Base-by-base conservation (phyloP, 208 protist genomes). In the Leishmania tarentolae region DNA sequence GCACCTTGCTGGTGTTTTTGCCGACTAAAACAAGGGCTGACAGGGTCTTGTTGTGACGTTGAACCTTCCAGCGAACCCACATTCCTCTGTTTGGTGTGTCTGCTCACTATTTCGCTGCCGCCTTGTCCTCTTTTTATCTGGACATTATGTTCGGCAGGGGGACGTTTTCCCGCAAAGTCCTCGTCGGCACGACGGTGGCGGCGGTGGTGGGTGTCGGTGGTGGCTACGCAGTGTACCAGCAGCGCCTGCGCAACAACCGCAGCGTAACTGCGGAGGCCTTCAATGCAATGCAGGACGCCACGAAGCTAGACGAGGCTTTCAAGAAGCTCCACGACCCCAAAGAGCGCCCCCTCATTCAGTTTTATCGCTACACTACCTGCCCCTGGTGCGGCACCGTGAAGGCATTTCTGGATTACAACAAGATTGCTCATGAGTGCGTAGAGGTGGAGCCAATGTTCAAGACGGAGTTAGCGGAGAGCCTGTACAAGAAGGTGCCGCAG, bases 391-490 rank as follows among this genome's bases (percentile, higher is more conserved):
- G 92, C 61, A 97, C 92, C 3, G 91, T 95, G 44, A 96, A 97
- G 87, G 92, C 93, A 24, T 94, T 97, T 76, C 80, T 98, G 7
- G 94, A 97, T 86, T 95, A 91, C 85, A 77, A 91, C 80, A 83
- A 94, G 35, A 89, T 98, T 53, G 84, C 84, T 19, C 87, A 97
- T 83, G 84, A 89, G 24, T 94, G 89, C 40, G 89, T 98, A 17
- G 95, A 98, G 82, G 95, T 98, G 63, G 93, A 98, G 79, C 95
- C 95, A 46, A 95, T 98, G 89, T 92, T 97, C 86, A 98, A 98
- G 83, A 79, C 79, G 6, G 90, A 98, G 84, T 81, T 98, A 46
- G 85, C 80, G 21, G 79, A 85, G 40, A 88, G 82, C 59, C 52
- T 31, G n/a, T 98, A 98, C 94, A 97, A 95, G 77, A 98, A 98